Conservation (phyloP, 2,329 filamentous ascomycete species). For the Colletotrichum trifolii region DNA sequence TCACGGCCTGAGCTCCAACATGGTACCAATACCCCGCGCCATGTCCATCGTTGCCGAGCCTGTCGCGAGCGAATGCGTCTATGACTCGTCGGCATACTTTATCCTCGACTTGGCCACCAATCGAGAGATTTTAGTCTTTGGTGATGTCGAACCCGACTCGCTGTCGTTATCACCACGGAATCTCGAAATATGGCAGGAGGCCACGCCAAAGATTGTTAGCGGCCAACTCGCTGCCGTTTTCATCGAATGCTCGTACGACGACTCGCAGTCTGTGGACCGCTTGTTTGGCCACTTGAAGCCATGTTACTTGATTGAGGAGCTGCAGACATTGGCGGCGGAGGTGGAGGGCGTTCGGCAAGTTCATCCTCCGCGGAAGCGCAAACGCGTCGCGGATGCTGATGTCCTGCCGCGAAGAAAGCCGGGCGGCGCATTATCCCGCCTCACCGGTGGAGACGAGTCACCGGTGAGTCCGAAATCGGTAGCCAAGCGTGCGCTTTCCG, state of each 20-base stretch:
- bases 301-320: constrained; percentile 82
- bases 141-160: constrained; percentile 93
- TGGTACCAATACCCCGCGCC: constrained; percentile 10
- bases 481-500: constrained; percentile 24
- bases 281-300: constrained; percentile 93
- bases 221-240: constrained; percentile 84
- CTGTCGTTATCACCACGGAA: constrained; percentile 86
- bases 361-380: constrained; percentile 68
- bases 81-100: constrained; percentile 94
- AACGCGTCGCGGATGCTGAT: constrained; percentile 60
- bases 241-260: constrained; percentile 95
- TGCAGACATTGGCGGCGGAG: constrained; percentile 76
- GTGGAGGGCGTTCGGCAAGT: constrained; percentile 65
- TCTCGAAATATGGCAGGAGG: constrained; percentile 84
- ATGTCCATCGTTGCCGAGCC: constrained; percentile 24
- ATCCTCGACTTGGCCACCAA: constrained; percentile 79
- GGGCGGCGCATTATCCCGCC: constrained; percentile 32
- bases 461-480: constrained; percentile 65
- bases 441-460: constrained; percentile 49
- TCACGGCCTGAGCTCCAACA: constrained; percentile 4
- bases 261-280: constrained; percentile 79
- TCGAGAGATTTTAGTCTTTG: constrained; percentile 90
- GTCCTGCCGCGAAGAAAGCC: constrained; percentile 37
- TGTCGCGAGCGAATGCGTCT: constrained; percentile 69
- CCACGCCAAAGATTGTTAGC: constrained; percentile 82